These are phyloP conservation scores for Hysterium pulicare DNA, from an alignment of 2,329 filamentous ascomycete species.

Conservation along the genomic window DNA sequence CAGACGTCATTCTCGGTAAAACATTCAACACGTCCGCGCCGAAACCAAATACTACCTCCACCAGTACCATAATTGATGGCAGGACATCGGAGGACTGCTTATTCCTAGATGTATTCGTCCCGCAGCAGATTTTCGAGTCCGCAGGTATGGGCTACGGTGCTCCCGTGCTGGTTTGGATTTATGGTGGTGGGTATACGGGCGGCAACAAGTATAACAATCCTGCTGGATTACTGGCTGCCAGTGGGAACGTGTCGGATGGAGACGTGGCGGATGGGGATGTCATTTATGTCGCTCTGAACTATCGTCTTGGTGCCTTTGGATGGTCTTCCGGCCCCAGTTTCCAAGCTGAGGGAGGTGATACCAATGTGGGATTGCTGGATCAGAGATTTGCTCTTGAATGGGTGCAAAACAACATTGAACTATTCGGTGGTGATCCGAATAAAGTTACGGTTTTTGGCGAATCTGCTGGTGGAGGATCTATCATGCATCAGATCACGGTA, in stretches of 20 bases:
- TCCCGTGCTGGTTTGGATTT: conserved; percentile 51
- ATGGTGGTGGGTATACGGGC: conserved; percentile 48
- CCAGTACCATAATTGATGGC: conserved; percentile 17
- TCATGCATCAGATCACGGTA: conserved; percentile 39
- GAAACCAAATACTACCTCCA: conserved; percentile 23
- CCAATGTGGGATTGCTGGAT: conserved; percentile 36
- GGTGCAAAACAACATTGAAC: conserved; percentile 38
- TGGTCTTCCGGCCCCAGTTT: conserved; percentile 32
- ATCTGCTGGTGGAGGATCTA: conserved; percentile 36
- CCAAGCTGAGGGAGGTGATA: conserved; percentile 30
- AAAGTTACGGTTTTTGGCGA: conserved; percentile 39
- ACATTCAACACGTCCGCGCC: conserved; percentile 28
- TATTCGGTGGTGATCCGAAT: conserved; percentile 38
- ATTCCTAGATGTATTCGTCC: conserved; percentile 48
- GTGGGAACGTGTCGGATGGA: conserved; percentile 36
- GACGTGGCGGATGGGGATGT: conserved; percentile 40
- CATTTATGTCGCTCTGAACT: conserved; percentile 46
- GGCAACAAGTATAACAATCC: conserved; percentile 43
- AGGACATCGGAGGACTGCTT: conserved; percentile 46
- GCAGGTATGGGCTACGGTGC: conserved; percentile 27
- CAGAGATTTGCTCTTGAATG: conserved; percentile 40
- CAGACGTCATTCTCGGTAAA: conserved; percentile 23
- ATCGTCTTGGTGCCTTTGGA: conserved; percentile 43
- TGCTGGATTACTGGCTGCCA: conserved; percentile 42
- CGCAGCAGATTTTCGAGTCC: conserved; percentile 35